Evolutionary conservation across 2,329 filamentous ascomycete genomes (phyloP).

Genomic region (Septoria petroselini): DNA sequence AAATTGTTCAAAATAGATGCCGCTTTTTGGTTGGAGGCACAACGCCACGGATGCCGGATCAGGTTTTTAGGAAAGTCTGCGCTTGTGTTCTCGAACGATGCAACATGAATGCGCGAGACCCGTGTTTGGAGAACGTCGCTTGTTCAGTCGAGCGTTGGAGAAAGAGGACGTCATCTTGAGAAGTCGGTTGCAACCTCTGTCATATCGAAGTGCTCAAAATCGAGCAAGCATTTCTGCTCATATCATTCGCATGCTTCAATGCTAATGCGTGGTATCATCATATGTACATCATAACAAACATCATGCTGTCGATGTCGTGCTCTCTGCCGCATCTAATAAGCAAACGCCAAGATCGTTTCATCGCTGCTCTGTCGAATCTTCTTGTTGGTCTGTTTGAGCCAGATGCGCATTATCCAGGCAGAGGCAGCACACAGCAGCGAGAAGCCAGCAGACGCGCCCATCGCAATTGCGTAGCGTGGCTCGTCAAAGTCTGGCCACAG

Average conservation of each 20-base stretch:
- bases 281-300: conserved; percentile 1
- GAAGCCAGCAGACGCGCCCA: conserved; percentile 45
- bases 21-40: no score
- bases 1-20: no score
- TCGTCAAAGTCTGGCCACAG: conserved; percentile 49
- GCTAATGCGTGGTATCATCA: background rate
- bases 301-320: background rate
- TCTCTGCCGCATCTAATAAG: conserved; percentile 24
- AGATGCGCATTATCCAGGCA: conserved; percentile 46
- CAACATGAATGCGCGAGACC: no score
- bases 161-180: no score
- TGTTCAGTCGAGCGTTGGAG: no score
- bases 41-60: no score
- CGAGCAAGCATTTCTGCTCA: no score
- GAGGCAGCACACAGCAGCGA: conserved; percentile 45
- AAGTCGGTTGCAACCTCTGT: no score
- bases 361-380: conserved; percentile 35
- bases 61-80: no score
- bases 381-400: conserved; percentile 46
- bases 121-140: no score
- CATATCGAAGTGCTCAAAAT: no score
- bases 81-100: no score
- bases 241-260: background rate
- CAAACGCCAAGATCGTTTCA: conserved; percentile 32
- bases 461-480: conserved; percentile 47